Evolutionary conservation across 169 alveolate species (phyloP).

Genomic region (Plasmodium cynomolgi): DNA sequence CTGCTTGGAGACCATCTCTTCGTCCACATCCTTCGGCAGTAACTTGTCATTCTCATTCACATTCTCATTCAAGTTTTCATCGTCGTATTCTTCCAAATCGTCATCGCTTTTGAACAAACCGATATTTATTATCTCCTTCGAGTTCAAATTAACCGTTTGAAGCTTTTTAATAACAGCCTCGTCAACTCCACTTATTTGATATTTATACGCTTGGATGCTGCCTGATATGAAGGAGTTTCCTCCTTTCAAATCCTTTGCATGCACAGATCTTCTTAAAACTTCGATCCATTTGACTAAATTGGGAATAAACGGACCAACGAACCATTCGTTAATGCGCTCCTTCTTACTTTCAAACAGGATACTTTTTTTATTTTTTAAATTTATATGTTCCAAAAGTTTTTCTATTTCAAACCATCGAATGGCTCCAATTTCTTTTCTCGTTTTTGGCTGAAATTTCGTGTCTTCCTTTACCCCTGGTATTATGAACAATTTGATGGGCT

Average conservation of each 20-base stretch:
- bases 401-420: slow-evolving; percentile 87
- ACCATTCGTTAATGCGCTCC: slow-evolving; percentile 54
- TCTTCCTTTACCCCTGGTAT: slow-evolving; percentile 90
- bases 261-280: slow-evolving; percentile 38
- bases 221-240: neutral
- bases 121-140: slow-evolving; percentile 70
- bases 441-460: slow-evolving; percentile 83
- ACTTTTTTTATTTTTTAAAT: slow-evolving; percentile 38
- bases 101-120: slow-evolving; percentile 72
- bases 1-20: neutral
- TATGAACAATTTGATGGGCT: slow-evolving; percentile 86
- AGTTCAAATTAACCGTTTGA: slow-evolving; percentile 77
- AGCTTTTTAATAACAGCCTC: slow-evolving; percentile 58
- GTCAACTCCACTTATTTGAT: slow-evolving; percentile 57
- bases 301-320: slow-evolving; percentile 77
- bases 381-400: slow-evolving; percentile 61
- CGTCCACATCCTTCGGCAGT: slow-evolving; percentile 3
- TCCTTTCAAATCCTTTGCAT: slow-evolving; percentile 11
- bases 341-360: slow-evolving; percentile 74
- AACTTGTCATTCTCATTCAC: neutral
- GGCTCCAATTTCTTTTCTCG: slow-evolving; percentile 88
- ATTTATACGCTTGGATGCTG: slow-evolving; percentile 32
- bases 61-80: neutral
- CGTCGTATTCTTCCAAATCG: slow-evolving; percentile 14
- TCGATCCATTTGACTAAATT: slow-evolving; percentile 79